phyloP scores from a whole-genome alignment of 2,329 filamentous ascomycete genomes.

The Ophiostoma pallidulum region DNA sequence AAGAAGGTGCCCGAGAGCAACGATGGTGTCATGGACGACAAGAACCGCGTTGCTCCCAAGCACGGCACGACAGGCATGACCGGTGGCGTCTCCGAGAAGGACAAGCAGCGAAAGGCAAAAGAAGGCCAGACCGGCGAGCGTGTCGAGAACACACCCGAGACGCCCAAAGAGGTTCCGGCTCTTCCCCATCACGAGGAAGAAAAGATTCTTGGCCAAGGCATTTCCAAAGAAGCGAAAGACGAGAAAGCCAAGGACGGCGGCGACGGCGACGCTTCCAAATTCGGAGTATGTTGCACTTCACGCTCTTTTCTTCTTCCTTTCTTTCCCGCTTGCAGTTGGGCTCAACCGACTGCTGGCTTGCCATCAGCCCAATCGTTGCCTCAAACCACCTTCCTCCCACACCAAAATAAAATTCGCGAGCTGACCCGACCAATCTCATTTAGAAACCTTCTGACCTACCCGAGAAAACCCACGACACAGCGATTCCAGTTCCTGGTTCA shows the following conservation, averaged over 20 bases:
- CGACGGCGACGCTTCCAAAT: constrained; percentile 34
- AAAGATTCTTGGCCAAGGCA: constrained; percentile 42
- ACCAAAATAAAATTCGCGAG: too few species aligned
- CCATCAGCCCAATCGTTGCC: too few species aligned
- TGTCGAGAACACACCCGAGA: constrained; percentile 64
- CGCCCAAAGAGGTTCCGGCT: constrained; percentile 77
- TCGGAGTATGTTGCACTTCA: constrained; percentile 46
- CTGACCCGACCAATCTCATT: not conserved
- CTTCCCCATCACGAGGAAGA: constrained; percentile 73
- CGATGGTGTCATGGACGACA: constrained; percentile 91
- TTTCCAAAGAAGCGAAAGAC: constrained; percentile 27
- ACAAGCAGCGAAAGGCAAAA: constrained; percentile 61
- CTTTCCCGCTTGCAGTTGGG: too few species aligned
- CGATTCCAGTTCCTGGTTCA: constrained; percentile 58
- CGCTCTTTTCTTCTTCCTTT: not conserved
- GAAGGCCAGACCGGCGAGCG: constrained; percentile 57
- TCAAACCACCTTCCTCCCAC: too few species aligned
- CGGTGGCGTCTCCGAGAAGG: constrained; percentile 81
- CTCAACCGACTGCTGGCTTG: too few species aligned
- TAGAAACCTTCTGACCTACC: constrained; percentile 79
- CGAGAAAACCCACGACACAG: constrained; percentile 64
- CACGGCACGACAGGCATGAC: constrained; percentile 82
- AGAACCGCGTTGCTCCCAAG: constrained; percentile 63
- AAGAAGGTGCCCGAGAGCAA: constrained; percentile 53
- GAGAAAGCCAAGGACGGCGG: constrained; percentile 28